Base-by-base conservation (phyloP, 495 filamentous ascomycete genomes). In the Aspergillus avenaceus region DNA sequence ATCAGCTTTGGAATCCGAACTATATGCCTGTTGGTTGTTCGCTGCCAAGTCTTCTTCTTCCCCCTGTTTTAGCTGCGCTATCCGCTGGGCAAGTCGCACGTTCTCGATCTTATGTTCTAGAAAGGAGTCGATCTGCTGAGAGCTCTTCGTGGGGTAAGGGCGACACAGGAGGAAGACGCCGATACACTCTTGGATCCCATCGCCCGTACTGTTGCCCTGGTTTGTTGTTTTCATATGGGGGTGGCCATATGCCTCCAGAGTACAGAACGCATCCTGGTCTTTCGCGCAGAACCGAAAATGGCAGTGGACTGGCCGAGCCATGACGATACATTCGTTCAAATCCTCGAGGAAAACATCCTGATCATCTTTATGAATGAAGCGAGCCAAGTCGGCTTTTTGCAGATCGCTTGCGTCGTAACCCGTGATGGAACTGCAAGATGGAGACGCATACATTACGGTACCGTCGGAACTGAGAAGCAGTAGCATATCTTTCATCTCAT, bases 71-170 rank as follows among this genome's bases (percentile, higher is more conserved):
- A 98, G 76, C 60, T 95, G 90, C 12, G 84, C 82, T 50, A 98
- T 95, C 27, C 87, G 83, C 54, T 88, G 87, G 49, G 77, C 81
- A 31, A 98, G 67, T 14, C 93, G 82, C 66, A 95, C 91, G 58
- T 98, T 97, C 65, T 97, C 93, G 41, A 97, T 91, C 66, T 97
- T 97, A 69, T 97, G 92, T 66, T 98, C 93, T 12, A 98, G 74
- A 53, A 96, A 97, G 0, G 92, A 95, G 66, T 98, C 91, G 42
- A 98, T 69, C 7, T 96, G 73, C 8, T 79, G 82, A 0, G 89
- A 83, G 60, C 90, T 93, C 63, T 86, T 90, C 41, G 86, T 93
- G 6, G 90, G 91, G 65, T 97, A 96, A 8, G 90, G 93, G 18
- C 93, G 79, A 21, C 90, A 84, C 82, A 96, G 88, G 74, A 98